Evolutionary conservation across 2,329 filamentous ascomycete genomes (phyloP).

Genomic region (Cytospora mali): DNA sequence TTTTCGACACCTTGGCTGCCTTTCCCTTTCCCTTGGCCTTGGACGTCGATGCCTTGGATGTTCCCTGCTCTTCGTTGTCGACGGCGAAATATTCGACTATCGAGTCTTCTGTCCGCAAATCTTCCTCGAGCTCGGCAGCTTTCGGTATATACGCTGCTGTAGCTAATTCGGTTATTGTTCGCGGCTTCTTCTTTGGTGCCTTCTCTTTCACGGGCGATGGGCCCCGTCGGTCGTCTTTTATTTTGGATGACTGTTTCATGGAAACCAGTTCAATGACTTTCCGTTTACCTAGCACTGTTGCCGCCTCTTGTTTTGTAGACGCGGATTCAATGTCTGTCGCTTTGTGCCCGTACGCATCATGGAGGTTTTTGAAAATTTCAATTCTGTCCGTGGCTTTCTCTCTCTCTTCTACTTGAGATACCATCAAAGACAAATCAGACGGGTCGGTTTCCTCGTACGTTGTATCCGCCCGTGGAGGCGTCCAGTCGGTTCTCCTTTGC

Average conservation of each 20-base stretch:
- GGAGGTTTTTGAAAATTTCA: conserved; percentile 48
- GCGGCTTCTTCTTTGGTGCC: conserved; percentile 67
- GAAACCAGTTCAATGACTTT: conserved; percentile 58
- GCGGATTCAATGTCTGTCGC: conserved; percentile 27
- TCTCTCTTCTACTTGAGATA: background rate
- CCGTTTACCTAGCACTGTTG: conserved; percentile 53
- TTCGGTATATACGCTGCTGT: conserved; percentile 66
- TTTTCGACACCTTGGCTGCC: conserved; percentile 42
- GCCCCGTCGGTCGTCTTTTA: conserved; percentile 26
- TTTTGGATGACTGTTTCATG: conserved; percentile 30
- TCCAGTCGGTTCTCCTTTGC: conserved; percentile 66
- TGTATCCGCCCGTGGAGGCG: conserved; percentile 57
- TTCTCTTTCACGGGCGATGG: conserved; percentile 51
- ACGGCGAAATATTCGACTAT: conserved; percentile 50
- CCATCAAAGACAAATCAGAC: background rate
- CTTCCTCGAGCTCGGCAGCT: conserved; percentile 40
- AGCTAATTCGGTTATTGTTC: conserved; percentile 77
- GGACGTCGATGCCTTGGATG: conserved; percentile 33
- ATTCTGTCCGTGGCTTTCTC: conserved; percentile 21
- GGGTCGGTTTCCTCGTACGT: conserved; percentile 29
- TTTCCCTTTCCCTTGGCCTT: conserved; percentile 40
- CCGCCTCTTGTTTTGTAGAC: conserved; percentile 31
- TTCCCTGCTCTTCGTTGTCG: conserved; percentile 38
- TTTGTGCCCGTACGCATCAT: conserved; percentile 46
- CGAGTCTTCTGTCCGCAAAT: conserved; percentile 39